Conservation (phyloP, 140 eudicot species). For the Bidens hawaiensis region DNA sequence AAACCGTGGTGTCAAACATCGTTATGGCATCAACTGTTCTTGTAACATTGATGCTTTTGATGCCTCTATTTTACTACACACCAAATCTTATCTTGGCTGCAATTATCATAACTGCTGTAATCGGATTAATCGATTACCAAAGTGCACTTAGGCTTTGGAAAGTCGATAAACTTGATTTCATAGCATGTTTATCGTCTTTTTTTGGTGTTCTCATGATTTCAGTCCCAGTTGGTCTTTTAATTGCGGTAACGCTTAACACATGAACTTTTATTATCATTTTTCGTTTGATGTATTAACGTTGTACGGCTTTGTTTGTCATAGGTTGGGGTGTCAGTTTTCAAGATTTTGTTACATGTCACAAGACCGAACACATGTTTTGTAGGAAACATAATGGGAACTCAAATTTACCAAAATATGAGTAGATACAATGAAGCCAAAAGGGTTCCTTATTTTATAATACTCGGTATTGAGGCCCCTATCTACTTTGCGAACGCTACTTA, state of each 20-base stretch:
- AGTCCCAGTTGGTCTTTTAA: slow-evolving; percentile 77
- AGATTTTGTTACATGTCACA: slow-evolving; percentile 87
- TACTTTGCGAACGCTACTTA: slow-evolving; percentile 90
- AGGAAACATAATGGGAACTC: slow-evolving; percentile 90
- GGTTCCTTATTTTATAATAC: slow-evolving; percentile 70
- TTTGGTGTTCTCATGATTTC: slow-evolving; percentile 82
- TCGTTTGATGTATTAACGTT: not conserved
- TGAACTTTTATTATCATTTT: not conserved
- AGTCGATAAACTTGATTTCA: slow-evolving; percentile 75
- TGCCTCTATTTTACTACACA: slow-evolving; percentile 74
- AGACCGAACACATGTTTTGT: slow-evolving; percentile 75
- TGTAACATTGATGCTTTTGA: slow-evolving; percentile 62
- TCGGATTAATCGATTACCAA: slow-evolving; percentile 71
- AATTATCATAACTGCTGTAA: slow-evolving; percentile 78
- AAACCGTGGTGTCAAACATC: slow-evolving; percentile 68
- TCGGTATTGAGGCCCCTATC: slow-evolving; percentile 84
- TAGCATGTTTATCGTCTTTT: slow-evolving; percentile 70
- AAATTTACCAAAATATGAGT: slow-evolving; percentile 54
- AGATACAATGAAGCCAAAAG: slow-evolving; percentile 79
- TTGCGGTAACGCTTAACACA: slow-evolving; percentile 53
- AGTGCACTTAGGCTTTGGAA: slow-evolving; percentile 58
- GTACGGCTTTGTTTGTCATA: slow-evolving; percentile 22
- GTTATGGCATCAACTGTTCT: slow-evolving; percentile 73
- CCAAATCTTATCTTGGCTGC: slow-evolving; percentile 75
- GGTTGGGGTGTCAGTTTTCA: slow-evolving; percentile 95